These are phyloP conservation scores for Phytophthora ohioensis DNA, from an alignment of 352 stramenopile genomes.

Conservation along the genomic window DNA sequence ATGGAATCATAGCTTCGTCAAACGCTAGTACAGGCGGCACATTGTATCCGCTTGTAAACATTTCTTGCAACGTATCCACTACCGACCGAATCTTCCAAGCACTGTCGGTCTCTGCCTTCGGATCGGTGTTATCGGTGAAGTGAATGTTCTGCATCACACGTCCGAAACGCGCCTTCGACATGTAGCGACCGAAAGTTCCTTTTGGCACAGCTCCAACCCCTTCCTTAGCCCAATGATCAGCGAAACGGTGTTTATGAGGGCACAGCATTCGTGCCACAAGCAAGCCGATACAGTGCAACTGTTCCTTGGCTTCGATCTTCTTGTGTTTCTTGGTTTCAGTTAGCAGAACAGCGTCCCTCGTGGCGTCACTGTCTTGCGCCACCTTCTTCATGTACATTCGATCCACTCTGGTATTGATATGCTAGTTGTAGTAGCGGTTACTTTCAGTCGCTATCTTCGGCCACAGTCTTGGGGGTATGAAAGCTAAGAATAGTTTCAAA, in stretches of 20 bases:
- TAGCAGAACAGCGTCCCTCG: not conserved
- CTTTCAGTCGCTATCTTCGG: constrained; percentile 11
- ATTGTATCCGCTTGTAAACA: no score
- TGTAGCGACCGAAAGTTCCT: constrained; percentile 18
- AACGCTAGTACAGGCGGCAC: no score
- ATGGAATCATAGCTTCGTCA: no score
- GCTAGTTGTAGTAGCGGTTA: constrained; percentile 26
- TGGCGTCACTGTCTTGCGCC: not conserved
- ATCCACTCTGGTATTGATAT: constrained; percentile 11
- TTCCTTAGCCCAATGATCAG: constrained; percentile 11
- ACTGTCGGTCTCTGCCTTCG: no score
- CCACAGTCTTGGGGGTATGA: constrained; percentile 15
- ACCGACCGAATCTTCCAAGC: no score
- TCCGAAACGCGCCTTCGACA: constrained; percentile 20
- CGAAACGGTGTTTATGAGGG: constrained; percentile 10
- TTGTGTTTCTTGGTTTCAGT: constrained; percentile 14
- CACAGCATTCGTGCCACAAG: constrained; percentile 18
- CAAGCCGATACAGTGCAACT: constrained; percentile 24
- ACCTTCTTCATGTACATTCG: not conserved
- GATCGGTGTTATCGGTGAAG: no score
- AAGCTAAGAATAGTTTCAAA: constrained; percentile 20
- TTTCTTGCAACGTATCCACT: no score
- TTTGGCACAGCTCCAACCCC: constrained; percentile 9
- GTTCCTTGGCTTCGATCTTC: constrained; percentile 7
- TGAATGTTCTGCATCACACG: not conserved